A percentile compares a stretch with the other conserved stretches of the same genome.
Conservation (phyloP, 345 rosid species). For the Salix caprea region DNA sequence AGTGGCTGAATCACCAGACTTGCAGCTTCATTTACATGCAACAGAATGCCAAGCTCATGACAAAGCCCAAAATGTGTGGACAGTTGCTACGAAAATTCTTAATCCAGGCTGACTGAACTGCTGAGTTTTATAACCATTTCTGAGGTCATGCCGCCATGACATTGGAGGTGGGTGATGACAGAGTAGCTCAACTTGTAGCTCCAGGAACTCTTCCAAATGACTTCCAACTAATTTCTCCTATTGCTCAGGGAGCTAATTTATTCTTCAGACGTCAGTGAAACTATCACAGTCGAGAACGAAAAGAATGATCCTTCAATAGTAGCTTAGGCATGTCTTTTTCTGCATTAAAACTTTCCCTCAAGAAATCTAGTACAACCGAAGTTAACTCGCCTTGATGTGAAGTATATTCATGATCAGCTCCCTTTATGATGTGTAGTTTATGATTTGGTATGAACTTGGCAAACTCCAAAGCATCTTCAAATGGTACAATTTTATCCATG, state of each 20-base stretch:
- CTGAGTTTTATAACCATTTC: too few species aligned
- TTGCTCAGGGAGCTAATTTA: not conserved
- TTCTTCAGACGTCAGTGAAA: not conserved
- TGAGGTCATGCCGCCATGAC: too few species aligned
- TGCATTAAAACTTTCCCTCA: conserved; percentile 20
- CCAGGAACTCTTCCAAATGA: not conserved
- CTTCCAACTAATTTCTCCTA: not conserved
- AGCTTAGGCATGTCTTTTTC: not conserved
- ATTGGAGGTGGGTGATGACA: too few species aligned
- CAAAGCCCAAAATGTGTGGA: too few species aligned
- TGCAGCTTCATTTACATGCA: too few species aligned
- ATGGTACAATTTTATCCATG: conserved; percentile 55
- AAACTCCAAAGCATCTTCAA: conserved; percentile 61
- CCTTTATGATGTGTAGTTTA: conserved; percentile 52
- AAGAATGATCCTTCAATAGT: not conserved
- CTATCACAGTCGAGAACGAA: conserved; percentile 2
- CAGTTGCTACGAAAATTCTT: too few species aligned
- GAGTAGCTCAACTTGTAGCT: too few species aligned
- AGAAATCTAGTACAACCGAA: conserved; percentile 44
- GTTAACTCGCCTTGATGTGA: conserved; percentile 60
- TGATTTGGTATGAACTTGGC: conserved; percentile 59
- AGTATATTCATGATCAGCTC: conserved; percentile 86
- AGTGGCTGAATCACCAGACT: too few species aligned
- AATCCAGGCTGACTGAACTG: too few species aligned
- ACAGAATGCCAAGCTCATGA: too few species aligned